These are phyloP conservation scores for Bipolaris oryzae DNA, from an alignment of 2,329 filamentous ascomycete genomes.

Conservation along the genomic window DNA sequence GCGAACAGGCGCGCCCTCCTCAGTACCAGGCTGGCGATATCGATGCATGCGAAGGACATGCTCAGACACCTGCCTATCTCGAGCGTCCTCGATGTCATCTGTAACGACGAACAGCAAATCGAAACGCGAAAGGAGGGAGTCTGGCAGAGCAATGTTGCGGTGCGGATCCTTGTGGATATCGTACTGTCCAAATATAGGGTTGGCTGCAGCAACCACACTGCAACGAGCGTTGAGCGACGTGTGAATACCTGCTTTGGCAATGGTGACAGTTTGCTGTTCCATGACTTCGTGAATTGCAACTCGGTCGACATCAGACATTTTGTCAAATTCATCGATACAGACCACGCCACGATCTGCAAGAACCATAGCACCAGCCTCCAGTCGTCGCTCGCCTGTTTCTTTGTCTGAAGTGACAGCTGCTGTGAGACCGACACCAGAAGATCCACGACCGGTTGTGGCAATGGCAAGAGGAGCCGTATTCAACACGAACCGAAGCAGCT, in stretches of 20 bases:
- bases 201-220: conserved; percentile 94
- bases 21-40: conserved; percentile 88
- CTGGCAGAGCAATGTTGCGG: conserved; percentile 95
- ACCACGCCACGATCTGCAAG: conserved; percentile 96
- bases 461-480: conserved; percentile 97
- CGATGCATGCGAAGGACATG: conserved; percentile 97
- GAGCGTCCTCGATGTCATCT: conserved; percentile 94
- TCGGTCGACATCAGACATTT: conserved; percentile 98
- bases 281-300: conserved; percentile 99
- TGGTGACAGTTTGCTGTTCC: conserved; percentile 99
- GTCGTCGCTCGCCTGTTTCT: conserved; percentile 90
- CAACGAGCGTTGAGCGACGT: conserved; percentile 96
- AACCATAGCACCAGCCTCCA: conserved; percentile 98
- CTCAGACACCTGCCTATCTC: conserved; percentile 90
- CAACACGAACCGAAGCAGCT: conserved; percentile 92
- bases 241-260: conserved; percentile 97
- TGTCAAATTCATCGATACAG: conserved; percentile 99
- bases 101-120: conserved; percentile 97
- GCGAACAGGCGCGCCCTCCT: conserved; percentile 92
- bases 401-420: conserved; percentile 96
- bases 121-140: conserved; percentile 96
- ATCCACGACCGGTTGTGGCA: conserved; percentile 94
- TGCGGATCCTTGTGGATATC: conserved; percentile 98
- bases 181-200: conserved; percentile 97
- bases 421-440: conserved; percentile 95